phyloP scores from a whole-genome alignment of 164 flowering plant species.

The Brasenia schreberi region DNA sequence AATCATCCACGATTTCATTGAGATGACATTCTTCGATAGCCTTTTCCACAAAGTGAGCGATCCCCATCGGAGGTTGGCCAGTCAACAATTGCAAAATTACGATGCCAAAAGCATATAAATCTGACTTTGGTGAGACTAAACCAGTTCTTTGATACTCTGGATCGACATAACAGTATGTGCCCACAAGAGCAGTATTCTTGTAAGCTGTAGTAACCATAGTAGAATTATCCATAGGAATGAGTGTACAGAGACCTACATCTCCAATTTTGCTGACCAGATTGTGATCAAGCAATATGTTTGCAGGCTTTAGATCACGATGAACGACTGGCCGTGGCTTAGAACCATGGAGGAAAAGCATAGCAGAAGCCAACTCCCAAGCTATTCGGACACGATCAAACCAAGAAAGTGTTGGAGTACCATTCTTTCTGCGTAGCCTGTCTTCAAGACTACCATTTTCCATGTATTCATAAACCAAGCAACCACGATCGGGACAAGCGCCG shows the following conservation, averaged over 20 bases:
- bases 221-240: constrained; percentile 22
- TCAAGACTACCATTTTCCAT: constrained; percentile 91
- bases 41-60: constrained; percentile 48
- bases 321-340: constrained; percentile 65
- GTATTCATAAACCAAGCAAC: constrained; percentile 88
- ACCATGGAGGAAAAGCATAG: constrained; percentile 67
- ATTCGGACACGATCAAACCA: constrained; percentile 72
- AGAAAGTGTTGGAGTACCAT: constrained; percentile 47
- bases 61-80: constrained; percentile 55
- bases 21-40: constrained; percentile 36
- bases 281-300: constrained; percentile 75
- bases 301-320: no score
- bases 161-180: constrained; percentile 86
- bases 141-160: constrained; percentile 95
- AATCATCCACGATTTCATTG: constrained; percentile 38
- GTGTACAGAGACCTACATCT: constrained; percentile 75
- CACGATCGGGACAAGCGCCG: constrained; percentile 76
- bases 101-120: constrained; percentile 82
- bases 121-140: constrained; percentile 52
- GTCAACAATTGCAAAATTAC: constrained; percentile 75
- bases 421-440: constrained; percentile 35
- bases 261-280: constrained; percentile 90
- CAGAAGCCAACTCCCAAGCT: constrained; percentile 88
- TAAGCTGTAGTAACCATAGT: constrained; percentile 18
- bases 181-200: constrained; percentile 47